Conservation (phyloP, 352 stramenopile species). For the Saprolegnia diclina region DNA sequence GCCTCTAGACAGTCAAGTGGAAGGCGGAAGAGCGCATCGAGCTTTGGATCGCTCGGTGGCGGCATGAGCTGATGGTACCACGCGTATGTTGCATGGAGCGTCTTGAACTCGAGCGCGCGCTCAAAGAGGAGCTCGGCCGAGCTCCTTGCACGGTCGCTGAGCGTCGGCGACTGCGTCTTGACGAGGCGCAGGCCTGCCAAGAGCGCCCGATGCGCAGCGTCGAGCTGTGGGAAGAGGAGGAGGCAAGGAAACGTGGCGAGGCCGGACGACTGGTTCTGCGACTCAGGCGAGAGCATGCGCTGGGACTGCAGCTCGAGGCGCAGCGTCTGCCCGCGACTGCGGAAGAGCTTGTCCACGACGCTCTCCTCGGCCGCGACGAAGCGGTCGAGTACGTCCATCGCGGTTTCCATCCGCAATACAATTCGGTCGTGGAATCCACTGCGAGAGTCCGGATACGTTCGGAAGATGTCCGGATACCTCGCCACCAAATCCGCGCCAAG, state of each 20-base stretch:
- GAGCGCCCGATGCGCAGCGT: conserved; percentile 12
- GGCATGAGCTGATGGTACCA: conserved; percentile 13
- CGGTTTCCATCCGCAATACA: conserved; percentile 17
- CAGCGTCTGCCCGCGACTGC: neutral
- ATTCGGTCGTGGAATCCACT: neutral
- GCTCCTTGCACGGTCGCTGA: neutral
- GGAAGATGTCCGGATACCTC: neutral
- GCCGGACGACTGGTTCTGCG: neutral
- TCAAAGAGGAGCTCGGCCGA: neutral
- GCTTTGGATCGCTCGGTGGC: neutral
- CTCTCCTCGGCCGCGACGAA: neutral
- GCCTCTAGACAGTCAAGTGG: neutral
- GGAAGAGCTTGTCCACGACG: conserved; percentile 7
- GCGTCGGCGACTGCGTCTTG: neutral
- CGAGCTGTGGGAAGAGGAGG: conserved; percentile 10
- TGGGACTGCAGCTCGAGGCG: conserved; percentile 1
- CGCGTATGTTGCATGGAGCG: neutral
- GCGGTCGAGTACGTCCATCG: conserved; percentile 17
- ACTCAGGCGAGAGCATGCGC: neutral
- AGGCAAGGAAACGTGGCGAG: conserved; percentile 14
- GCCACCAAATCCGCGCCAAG: neutral
- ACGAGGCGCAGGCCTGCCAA: neutral
- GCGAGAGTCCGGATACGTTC: neutral
- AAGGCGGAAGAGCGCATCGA: neutral
- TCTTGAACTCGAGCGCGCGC: neutral